phyloP scores from a whole-genome alignment of 2,329 filamentous ascomycete species.

The Trichoderma sp. region DNA sequence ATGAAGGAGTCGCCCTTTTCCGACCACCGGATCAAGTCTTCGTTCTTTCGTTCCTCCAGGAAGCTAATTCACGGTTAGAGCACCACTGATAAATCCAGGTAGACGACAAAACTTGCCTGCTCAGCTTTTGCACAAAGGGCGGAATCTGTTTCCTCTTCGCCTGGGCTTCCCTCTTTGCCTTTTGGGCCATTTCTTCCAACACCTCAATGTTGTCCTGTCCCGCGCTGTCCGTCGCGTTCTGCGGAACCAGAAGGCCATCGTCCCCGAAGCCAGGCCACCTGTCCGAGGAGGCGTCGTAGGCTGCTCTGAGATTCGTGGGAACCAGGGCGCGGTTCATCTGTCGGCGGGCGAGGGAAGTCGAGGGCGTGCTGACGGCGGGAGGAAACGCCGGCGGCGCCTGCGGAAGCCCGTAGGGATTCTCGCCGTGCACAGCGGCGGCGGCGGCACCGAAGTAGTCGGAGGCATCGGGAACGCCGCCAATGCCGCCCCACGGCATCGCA shows the following conservation, averaged over 20 bases:
- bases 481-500: conserved; percentile 49
- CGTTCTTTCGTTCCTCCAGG: conserved; percentile 88
- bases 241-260: conserved; percentile 43
- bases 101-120: conserved; percentile 65
- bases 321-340: conserved; percentile 55
- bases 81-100: no score
- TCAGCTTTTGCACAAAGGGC: conserved; percentile 95
- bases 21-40: conserved; percentile 94
- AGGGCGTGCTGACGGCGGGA: conserved; percentile 42
- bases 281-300: conserved; percentile 47
- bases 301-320: conserved; percentile 44
- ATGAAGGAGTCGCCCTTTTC: conserved; percentile 96
- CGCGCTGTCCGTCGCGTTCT: conserved; percentile 40
- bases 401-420: conserved; percentile 46
- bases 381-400: conserved; percentile 42
- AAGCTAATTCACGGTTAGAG: conserved; percentile 63
- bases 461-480: conserved; percentile 40
- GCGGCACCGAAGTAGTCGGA: conserved; percentile 44
- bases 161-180: conserved; percentile 85
- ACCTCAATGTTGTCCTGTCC: conserved; percentile 75
- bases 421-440: conserved; percentile 37
- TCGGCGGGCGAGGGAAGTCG: conserved; percentile 56
- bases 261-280: conserved; percentile 49
- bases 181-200: conserved; percentile 75
- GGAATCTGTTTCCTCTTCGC: conserved; percentile 93